phyloP scores from a whole-genome alignment of 495 filamentous ascomycete genomes.

The Annulohypoxylon bovei region DNA sequence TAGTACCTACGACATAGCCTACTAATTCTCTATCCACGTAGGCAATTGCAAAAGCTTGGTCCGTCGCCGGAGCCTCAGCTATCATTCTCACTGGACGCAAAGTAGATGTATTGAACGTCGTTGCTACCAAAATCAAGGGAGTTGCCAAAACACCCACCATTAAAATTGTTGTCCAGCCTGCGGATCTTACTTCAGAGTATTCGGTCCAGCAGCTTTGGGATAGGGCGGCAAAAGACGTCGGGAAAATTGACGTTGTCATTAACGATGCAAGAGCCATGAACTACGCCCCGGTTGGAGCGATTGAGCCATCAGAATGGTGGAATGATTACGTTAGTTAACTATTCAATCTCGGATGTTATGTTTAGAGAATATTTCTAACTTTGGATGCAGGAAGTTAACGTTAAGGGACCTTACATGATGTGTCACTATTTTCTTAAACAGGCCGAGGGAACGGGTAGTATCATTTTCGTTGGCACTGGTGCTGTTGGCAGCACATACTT shows the following conservation, averaged over 20 bases:
- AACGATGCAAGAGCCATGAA: slow-evolving; percentile 51
- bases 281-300: slow-evolving; percentile 3
- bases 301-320: slow-evolving; percentile 18
- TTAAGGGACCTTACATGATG: slow-evolving; percentile 52
- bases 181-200: slow-evolving; percentile 46
- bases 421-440: slow-evolving; percentile 51
- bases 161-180: slow-evolving; percentile 41
- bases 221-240: slow-evolving; percentile 47
- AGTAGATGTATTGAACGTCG: slow-evolving; percentile 35
- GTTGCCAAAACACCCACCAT: slow-evolving; percentile 24
- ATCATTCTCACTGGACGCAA: slow-evolving; percentile 52
- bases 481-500: slow-evolving; percentile 37
- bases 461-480: slow-evolving; percentile 45
- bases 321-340: slow-evolving; percentile 3
- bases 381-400: slow-evolving; percentile 41
- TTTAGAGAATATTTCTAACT: neutral
- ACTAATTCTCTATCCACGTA: slow-evolving; percentile 10
- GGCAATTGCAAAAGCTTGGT: slow-evolving; percentile 37
- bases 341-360: neutral
- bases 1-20: neutral
- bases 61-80: slow-evolving; percentile 47
- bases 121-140: slow-evolving; percentile 37
- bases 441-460: slow-evolving; percentile 32
- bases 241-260: slow-evolving; percentile 53
- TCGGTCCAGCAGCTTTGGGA: slow-evolving; percentile 48